These are phyloP conservation scores for Cryphonectria naterciae DNA, from an alignment of 2,329 filamentous ascomycete species.

Conservation along the genomic window DNA sequence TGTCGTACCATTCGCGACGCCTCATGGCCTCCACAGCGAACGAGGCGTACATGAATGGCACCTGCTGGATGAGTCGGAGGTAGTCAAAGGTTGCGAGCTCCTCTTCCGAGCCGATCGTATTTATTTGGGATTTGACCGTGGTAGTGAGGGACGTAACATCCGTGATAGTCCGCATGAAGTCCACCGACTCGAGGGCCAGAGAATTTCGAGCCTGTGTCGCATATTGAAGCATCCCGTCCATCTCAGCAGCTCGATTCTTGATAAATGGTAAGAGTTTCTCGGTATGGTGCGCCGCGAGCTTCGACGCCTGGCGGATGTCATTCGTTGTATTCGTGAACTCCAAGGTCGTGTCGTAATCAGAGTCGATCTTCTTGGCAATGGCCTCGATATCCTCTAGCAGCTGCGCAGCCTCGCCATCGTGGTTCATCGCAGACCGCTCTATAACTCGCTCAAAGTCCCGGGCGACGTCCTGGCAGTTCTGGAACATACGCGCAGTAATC, in stretches of 20 bases:
- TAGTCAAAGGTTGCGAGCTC: conserved; percentile 81
- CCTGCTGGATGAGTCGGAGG: conserved; percentile 76
- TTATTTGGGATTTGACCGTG: conserved; percentile 72
- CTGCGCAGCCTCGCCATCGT: conserved; percentile 66
- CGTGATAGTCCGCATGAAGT: conserved; percentile 82
- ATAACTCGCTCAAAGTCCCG: conserved; percentile 65
- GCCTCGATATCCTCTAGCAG: conserved; percentile 85
- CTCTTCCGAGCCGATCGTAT: conserved; percentile 72
- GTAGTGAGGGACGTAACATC: conserved; percentile 77
- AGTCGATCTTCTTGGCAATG: conserved; percentile 82
- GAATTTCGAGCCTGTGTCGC: conserved; percentile 69
- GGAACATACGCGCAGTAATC: conserved; percentile 62
- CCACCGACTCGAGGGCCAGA: conserved; percentile 66
- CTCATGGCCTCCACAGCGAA: conserved; percentile 84
- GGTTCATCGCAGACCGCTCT: conserved; percentile 58
- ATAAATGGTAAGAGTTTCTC: conserved; percentile 64
- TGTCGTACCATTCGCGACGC: conserved; percentile 88
- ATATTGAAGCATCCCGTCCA: conserved; percentile 63
- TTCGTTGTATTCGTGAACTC: conserved; percentile 67
- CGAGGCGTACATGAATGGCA: conserved; percentile 89
- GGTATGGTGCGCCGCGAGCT: conserved; percentile 66
- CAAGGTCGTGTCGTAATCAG: conserved; percentile 80
- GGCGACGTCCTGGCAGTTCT: conserved; percentile 64
- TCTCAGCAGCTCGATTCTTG: conserved; percentile 59
- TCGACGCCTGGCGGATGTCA: conserved; percentile 64